These are phyloP conservation scores for Rhizopus sp. DNA, from an alignment of 371 early-diverging fungal genomes.

Conservation along the genomic window DNA sequence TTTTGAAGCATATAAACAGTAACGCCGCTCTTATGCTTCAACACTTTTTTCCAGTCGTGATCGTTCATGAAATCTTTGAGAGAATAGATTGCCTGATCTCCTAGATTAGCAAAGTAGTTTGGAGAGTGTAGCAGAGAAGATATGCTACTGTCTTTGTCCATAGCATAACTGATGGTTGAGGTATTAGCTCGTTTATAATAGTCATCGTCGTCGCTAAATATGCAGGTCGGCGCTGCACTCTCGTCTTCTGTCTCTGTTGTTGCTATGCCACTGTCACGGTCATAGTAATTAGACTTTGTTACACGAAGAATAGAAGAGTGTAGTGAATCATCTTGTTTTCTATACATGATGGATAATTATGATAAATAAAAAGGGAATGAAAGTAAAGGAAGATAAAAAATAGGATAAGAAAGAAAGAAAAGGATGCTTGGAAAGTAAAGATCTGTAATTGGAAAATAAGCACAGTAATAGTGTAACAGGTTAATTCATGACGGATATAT, in stretches of 20 bases:
- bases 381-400: background rate
- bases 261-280: slow-evolving; percentile 42
- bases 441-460: background rate
- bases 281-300: slow-evolving; percentile 10
- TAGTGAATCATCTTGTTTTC: background rate
- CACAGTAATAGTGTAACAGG: too few species aligned
- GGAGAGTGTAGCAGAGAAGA: slow-evolving; percentile 19
- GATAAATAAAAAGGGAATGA: background rate
- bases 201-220: slow-evolving; percentile 52
- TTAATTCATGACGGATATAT: too few species aligned
- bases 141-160: background rate
- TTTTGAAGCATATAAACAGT: slow-evolving; percentile 55
- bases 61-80: slow-evolving; percentile 33
- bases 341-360: background rate
- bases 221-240: slow-evolving; percentile 17
- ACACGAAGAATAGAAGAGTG: background rate
- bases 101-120: slow-evolving; percentile 41
- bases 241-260: slow-evolving; percentile 42
- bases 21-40: slow-evolving; percentile 68
- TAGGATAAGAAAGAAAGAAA: background rate
- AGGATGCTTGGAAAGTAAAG: background rate
- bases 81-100: slow-evolving; percentile 38
- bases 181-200: background rate
- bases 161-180: background rate
- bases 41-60: slow-evolving; percentile 64